Percentiles rank a stretch among this genome's conserved stretches.
phyloP scores from a whole-genome alignment of 805 yeast species.

The Teunomyces atbi region DNA sequence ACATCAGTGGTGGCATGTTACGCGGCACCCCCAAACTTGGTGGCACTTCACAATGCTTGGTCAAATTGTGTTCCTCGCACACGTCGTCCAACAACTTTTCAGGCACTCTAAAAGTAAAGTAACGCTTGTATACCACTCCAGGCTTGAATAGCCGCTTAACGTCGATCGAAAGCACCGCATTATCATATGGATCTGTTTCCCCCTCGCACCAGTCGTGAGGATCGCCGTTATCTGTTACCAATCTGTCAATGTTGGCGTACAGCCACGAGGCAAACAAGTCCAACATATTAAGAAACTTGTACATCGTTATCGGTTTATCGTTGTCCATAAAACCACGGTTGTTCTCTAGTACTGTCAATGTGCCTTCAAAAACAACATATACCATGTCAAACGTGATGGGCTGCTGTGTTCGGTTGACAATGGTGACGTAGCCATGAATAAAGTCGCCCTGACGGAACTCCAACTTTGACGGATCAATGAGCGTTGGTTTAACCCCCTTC shows the following conservation, averaged over 20 bases:
- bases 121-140: conserved; percentile 38
- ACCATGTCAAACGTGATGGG: conserved; percentile 45
- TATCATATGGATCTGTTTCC: conserved; percentile 42
- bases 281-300: conserved; percentile 41
- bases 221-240: conserved; percentile 28
- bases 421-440: conserved; percentile 43
- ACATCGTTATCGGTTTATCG: conserved; percentile 26
- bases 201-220: conserved; percentile 44
- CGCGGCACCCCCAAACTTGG: conserved; percentile 37
- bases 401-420: conserved; percentile 24
- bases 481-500: conserved; percentile 35
- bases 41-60: conserved; percentile 35
- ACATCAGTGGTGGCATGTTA: conserved; percentile 22
- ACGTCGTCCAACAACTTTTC: conserved; percentile 40
- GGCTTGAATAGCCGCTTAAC: conserved; percentile 39
- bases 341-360: conserved; percentile 25
- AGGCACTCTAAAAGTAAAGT: conserved; percentile 41
- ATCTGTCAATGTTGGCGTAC: conserved; percentile 41
- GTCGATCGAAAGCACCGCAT: conserved; percentile 33
- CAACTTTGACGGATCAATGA: conserved; percentile 28
- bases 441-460: conserved; percentile 43
- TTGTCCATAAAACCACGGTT: conserved; percentile 18
- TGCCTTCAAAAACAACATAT: conserved; percentile 43
- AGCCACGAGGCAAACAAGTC: conserved; percentile 47
- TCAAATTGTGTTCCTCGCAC: conserved; percentile 35